Evolutionary conservation across 2,329 filamentous ascomycete genomes (phyloP).

Genomic region (Fusarium marasasianum): DNA sequence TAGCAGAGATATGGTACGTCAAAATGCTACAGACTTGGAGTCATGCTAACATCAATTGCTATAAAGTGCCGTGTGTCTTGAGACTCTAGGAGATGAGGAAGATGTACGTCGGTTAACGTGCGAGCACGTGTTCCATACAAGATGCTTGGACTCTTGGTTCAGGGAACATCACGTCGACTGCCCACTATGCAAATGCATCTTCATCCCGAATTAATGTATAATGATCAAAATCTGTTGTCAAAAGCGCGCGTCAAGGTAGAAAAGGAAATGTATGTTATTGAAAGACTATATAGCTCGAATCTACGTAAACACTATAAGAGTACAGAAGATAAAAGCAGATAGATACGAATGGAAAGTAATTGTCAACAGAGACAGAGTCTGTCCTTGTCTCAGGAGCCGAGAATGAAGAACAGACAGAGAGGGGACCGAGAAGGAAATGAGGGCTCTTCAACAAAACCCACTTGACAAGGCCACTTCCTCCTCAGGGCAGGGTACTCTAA

Average conservation of each 20-base stretch:
- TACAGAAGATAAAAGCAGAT: not conserved
- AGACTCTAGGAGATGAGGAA: not conserved
- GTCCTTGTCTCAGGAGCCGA: no score
- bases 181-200: slow-evolving; percentile 9
- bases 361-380: not conserved
- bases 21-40: accelerated
- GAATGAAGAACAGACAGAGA: not conserved
- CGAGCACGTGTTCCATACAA: slow-evolving; percentile 1
- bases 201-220: not conserved
- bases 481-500: accelerated
- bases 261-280: not conserved
- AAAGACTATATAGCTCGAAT: not conserved
- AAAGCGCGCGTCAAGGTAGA: not conserved
- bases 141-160: not conserved
- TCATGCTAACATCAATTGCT: not conserved
- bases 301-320: not conserved
- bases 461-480: not conserved
- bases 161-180: not conserved
- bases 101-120: not conserved
- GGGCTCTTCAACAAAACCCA: not conserved
- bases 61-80: not conserved
- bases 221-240: not conserved
- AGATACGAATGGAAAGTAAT: not conserved
- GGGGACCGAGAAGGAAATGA: not conserved
- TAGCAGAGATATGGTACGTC: slow-evolving; percentile 2